phyloP scores from a whole-genome alignment of 176 grass and related monocot genomes.

The Musa itinerans region DNA sequence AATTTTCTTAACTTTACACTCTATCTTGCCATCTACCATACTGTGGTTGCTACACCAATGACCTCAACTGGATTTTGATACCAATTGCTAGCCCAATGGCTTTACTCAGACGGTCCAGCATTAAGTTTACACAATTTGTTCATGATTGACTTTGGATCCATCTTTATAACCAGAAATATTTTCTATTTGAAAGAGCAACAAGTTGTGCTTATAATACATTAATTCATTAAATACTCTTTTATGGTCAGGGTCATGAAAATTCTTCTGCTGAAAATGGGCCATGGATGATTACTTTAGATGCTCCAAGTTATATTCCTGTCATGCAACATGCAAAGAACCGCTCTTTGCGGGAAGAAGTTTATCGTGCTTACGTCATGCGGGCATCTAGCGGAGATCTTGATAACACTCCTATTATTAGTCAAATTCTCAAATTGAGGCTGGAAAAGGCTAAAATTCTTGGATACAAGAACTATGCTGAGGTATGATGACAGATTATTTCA shows the following conservation, averaged over 20 bases:
- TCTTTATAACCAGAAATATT: not conserved
- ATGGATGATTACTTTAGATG: slow-evolving; percentile 89
- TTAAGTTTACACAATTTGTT: not conserved
- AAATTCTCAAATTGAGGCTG: slow-evolving; percentile 76
- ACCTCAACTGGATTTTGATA: not conserved
- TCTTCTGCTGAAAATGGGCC: slow-evolving; percentile 84
- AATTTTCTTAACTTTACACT: no score
- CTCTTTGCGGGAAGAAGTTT: slow-evolving; percentile 84
- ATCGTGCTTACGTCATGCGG: slow-evolving; percentile 59
- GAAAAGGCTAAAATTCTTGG: slow-evolving; percentile 93
- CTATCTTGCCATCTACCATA: not conserved
- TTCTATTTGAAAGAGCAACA: not conserved
- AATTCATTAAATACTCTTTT: not conserved
- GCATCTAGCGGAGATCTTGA: slow-evolving; percentile 84
- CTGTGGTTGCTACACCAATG: not conserved
- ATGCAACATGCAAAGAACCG: slow-evolving; percentile 93
- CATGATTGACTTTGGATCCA: no score
- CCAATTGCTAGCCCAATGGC: not conserved
- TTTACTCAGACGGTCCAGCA: not conserved
- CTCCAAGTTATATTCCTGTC: slow-evolving; percentile 73
- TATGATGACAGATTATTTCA: slow-evolving; percentile 10
- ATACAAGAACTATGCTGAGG: slow-evolving; percentile 92
- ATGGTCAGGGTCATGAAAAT: slow-evolving; percentile 77
- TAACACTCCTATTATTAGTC: slow-evolving; percentile 67
- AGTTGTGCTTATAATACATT: not conserved